A percentile compares a stretch with the other conserved stretches of the same genome.
These are phyloP conservation scores for Blastobotrys attinorum DNA, from an alignment of 805 yeast species.

Conservation along the genomic window DNA sequence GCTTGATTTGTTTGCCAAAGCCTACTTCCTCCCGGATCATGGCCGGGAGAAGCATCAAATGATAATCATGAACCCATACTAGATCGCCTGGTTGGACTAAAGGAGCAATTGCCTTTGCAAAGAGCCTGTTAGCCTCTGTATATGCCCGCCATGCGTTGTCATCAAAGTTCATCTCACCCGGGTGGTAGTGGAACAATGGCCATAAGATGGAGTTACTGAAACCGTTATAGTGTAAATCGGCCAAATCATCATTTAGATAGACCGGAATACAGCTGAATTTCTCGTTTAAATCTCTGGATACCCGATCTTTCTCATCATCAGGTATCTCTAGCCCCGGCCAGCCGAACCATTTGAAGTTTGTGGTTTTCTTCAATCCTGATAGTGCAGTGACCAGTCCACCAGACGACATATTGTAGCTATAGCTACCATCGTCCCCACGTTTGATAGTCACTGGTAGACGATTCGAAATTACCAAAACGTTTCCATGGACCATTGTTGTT, in stretches of 20 bases:
- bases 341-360: conserved; percentile 93
- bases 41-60: conserved; percentile 88
- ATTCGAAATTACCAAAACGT: conserved; percentile 87
- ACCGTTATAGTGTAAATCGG: conserved; percentile 95
- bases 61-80: conserved; percentile 98
- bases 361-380: conserved; percentile 77
- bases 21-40: conserved; percentile 61
- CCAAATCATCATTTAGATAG: conserved; percentile 77
- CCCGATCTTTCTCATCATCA: conserved; percentile 58
- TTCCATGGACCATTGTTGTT: conserved; percentile 35
- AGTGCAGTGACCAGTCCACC: conserved; percentile 97
- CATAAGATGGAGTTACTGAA: conserved; percentile 90
- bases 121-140: conserved; percentile 79
- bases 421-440: conserved; percentile 51
- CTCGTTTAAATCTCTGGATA: conserved; percentile 59
- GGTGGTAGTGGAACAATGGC: conserved; percentile 98
- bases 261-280: conserved; percentile 89
- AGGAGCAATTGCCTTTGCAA: conserved; percentile 65
- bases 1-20: conserved; percentile 42
- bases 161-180: conserved; percentile 98
- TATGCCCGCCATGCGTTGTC: conserved; percentile 98
- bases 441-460: conserved; percentile 91
- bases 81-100: conserved; percentile 74
- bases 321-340: conserved; percentile 93
- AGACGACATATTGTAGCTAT: conserved; percentile 84